Conservation (phyloP, 2,329 filamentous ascomycete species). For the Neonectria coccinea region DNA sequence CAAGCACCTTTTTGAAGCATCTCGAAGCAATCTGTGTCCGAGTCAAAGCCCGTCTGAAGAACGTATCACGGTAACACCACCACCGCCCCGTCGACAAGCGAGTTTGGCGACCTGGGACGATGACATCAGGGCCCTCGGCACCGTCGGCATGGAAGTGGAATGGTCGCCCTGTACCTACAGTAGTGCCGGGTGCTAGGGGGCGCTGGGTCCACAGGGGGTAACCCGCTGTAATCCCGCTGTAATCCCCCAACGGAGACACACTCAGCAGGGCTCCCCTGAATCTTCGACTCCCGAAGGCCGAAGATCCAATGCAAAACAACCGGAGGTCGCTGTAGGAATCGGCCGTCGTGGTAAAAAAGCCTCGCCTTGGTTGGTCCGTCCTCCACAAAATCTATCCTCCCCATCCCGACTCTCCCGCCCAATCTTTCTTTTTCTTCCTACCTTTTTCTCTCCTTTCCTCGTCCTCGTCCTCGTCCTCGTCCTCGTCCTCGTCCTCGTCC, state of each 20-base stretch:
- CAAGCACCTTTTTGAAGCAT: background rate
- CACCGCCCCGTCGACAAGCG: background rate
- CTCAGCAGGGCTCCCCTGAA: background rate
- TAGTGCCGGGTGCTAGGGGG: conserved; percentile 19
- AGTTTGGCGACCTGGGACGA: background rate
- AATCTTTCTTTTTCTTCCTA: background rate
- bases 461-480: background rate
- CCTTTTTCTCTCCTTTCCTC: conserved; percentile 22
- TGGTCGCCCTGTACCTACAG: conserved; percentile 19
- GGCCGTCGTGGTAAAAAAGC: conserved; percentile 31
- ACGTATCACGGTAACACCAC: background rate
- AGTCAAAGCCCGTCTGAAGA: background rate
- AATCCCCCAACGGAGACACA: background rate
- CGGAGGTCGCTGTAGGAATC: conserved; percentile 19
- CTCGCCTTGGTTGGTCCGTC: conserved; percentile 38
- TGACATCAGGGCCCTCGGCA: conserved; percentile 10
- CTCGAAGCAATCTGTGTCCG: background rate
- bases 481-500: background rate
- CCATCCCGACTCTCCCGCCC: conserved; percentile 22
- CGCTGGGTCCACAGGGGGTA: conserved; percentile 2
- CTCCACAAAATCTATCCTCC: conserved; percentile 20
- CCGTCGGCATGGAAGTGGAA: background rate
- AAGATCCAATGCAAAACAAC: background rate
- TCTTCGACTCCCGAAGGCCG: background rate
- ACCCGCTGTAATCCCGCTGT: background rate